phyloP scores from a whole-genome alignment of 2,329 filamentous ascomycete species.

The Aspergillus puulaauensis region DNA sequence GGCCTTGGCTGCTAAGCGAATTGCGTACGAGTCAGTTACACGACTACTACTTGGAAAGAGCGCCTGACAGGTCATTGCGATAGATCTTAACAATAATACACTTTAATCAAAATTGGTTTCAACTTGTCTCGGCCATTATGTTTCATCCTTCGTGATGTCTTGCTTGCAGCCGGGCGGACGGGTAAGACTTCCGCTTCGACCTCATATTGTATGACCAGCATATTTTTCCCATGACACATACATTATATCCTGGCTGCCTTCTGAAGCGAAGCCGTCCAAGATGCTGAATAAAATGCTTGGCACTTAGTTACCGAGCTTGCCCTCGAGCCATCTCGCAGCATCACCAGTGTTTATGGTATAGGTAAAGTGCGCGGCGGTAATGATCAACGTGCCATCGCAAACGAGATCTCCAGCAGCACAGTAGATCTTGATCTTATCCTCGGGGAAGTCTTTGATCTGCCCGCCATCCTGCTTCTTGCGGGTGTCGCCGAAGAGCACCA shows the following conservation, averaged over 20 bases:
- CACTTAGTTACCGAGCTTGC: slow-evolving; percentile 14
- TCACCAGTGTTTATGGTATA: slow-evolving; percentile 33
- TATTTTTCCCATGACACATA: no score
- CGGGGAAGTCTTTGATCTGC: slow-evolving; percentile 42
- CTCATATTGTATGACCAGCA: no score
- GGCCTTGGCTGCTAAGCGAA: neutral
- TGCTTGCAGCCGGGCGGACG: no score
- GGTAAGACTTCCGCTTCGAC: no score
- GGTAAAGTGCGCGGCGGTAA: slow-evolving; percentile 39
- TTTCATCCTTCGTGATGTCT: no score
- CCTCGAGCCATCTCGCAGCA: slow-evolving; percentile 25
- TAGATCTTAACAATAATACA: no score
- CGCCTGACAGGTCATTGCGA: no score
- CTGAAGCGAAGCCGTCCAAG: neutral
- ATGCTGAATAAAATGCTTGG: neutral
- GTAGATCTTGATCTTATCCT: slow-evolving; percentile 46
- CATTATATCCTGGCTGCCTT: no score
- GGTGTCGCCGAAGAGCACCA: slow-evolving; percentile 46
- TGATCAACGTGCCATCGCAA: slow-evolving; percentile 46
- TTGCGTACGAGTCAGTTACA: neutral
- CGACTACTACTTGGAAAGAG: no score
- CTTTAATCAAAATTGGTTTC: no score
- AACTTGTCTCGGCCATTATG: no score
- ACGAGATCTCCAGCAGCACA: slow-evolving; percentile 52
- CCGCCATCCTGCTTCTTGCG: slow-evolving; percentile 40